Evolutionary conservation across 441 rosid species (phyloP).

Genomic region (Capsella rubella): DNA sequence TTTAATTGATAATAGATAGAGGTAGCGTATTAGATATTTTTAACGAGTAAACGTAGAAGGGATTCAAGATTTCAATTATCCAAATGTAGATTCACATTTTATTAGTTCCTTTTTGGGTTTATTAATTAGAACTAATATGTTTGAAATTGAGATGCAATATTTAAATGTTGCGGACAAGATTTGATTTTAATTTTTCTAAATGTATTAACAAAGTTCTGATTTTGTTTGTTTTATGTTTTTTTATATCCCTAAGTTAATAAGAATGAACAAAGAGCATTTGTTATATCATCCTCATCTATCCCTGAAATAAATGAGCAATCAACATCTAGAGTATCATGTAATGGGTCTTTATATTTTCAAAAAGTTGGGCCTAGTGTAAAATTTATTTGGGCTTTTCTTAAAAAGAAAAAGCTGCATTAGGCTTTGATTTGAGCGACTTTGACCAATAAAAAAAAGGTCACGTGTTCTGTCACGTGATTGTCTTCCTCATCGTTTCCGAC

Average conservation of each 20-base stretch:
- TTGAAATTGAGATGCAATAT: not conserved
- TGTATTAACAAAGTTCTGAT: not conserved
- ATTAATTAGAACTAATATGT: not conserved
- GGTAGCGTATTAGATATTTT: not conserved
- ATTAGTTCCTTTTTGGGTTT: not conserved
- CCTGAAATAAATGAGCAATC: constrained; percentile 27
- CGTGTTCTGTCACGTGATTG: constrained; percentile 44
- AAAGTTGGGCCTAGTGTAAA: not conserved
- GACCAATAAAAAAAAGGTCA: constrained; percentile 23
- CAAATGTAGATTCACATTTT: not conserved
- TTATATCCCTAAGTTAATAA: too few species aligned
- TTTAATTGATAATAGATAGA: not conserved
- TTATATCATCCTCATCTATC: not conserved
- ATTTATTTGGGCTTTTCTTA: constrained; percentile 1
- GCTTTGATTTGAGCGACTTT: not conserved
- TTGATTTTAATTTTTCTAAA: not conserved
- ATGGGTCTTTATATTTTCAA: too few species aligned
- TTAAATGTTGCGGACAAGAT: not conserved
- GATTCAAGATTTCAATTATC: not conserved
- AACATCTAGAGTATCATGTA: not conserved
- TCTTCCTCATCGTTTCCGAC: constrained; percentile 38
- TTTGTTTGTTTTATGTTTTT: too few species aligned
- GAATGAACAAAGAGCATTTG: too few species aligned
- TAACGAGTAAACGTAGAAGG: accelerated
- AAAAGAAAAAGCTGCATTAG: not conserved